These are phyloP conservation scores for Penicillium pancosmium DNA, from an alignment of 495 filamentous ascomycete genomes.

Conservation along the genomic window DNA sequence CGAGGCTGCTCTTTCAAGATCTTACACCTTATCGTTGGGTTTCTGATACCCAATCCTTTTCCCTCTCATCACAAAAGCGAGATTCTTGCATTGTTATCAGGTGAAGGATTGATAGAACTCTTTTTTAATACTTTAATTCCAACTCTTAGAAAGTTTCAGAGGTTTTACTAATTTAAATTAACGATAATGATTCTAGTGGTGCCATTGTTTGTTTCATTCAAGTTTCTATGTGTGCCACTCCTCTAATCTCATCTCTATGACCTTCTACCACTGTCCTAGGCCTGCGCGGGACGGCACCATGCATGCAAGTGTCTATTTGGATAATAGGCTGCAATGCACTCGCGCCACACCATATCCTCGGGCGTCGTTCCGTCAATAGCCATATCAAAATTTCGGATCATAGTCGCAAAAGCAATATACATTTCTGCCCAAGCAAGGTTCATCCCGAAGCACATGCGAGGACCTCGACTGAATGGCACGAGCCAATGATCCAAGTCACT, in stretches of 20 bases:
- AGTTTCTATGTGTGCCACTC: not conserved
- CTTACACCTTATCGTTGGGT: not conserved
- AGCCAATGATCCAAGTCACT: slow-evolving; percentile 20
- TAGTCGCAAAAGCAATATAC: slow-evolving; percentile 16
- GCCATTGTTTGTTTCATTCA: not conserved
- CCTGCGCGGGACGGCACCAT: slow-evolving; percentile 5
- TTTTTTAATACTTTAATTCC: not conserved
- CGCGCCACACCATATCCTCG: slow-evolving; percentile 8
- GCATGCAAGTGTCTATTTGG: slow-evolving; percentile 8
- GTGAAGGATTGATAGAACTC: not conserved
- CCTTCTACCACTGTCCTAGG: not conserved
- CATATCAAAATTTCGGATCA: slow-evolving; percentile 8
- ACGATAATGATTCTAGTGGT: not conserved
- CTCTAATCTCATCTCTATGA: not conserved
- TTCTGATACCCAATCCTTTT: not conserved
- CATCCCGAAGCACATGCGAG: slow-evolving; percentile 20
- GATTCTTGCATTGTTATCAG: not conserved
- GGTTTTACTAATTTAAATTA: not conserved
- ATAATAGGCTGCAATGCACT: slow-evolving; percentile 12
- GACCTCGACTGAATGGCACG: slow-evolving; percentile 31
- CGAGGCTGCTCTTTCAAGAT: not conserved
- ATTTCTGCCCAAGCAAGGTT: slow-evolving; percentile 14
- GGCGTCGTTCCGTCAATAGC: slow-evolving; percentile 9
- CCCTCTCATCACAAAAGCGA: not conserved
- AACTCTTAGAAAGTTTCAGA: not conserved